Conservation (phyloP, 2,329 filamentous ascomycete genomes). For the Pseudodiploospora longispora region DNA sequence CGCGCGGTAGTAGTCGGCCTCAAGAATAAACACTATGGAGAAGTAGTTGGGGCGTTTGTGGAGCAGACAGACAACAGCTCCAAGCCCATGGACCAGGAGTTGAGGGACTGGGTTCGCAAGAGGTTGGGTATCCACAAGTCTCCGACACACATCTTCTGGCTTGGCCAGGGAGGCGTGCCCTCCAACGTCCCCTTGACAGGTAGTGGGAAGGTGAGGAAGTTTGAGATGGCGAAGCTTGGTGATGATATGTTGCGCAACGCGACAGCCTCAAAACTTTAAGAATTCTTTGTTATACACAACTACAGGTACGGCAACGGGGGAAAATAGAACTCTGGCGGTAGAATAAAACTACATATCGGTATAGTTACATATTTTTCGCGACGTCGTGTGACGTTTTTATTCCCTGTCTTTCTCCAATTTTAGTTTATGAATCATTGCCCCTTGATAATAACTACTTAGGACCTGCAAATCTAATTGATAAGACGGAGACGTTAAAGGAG, state of each 20-base stretch:
- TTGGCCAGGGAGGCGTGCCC: slow-evolving; percentile 54
- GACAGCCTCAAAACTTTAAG: slow-evolving; percentile 10
- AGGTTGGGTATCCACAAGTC: slow-evolving; percentile 60
- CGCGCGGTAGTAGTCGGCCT: slow-evolving; percentile 64
- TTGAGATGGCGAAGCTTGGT: slow-evolving; percentile 50
- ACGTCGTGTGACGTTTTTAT: background rate
- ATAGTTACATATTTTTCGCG: background rate
- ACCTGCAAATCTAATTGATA: too few relatives aligned
- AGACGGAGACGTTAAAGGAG: too few relatives aligned
- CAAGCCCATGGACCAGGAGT: slow-evolving; percentile 42
- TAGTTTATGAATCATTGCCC: too few relatives aligned
- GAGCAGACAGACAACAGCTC: slow-evolving; percentile 25
- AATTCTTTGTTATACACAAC: background rate
- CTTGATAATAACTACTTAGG: too few relatives aligned
- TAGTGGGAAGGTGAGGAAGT: slow-evolving; percentile 64
- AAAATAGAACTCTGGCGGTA: too few relatives aligned
- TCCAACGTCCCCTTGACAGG: slow-evolving; percentile 55
- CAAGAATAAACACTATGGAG: slow-evolving; percentile 62
- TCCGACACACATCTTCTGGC: slow-evolving; percentile 67
- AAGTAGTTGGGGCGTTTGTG: slow-evolving; percentile 63
- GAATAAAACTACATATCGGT: too few relatives aligned
- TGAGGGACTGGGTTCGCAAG: slow-evolving; percentile 55
- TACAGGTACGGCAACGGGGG: too few relatives aligned
- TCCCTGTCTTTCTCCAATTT: background rate
- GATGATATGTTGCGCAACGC: slow-evolving; percentile 45